A percentile compares a stretch with the other conserved stretches of the same genome.
phyloP scores from a whole-genome alignment of 345 rosid species.

The Arabidopsis suecica region DNA sequence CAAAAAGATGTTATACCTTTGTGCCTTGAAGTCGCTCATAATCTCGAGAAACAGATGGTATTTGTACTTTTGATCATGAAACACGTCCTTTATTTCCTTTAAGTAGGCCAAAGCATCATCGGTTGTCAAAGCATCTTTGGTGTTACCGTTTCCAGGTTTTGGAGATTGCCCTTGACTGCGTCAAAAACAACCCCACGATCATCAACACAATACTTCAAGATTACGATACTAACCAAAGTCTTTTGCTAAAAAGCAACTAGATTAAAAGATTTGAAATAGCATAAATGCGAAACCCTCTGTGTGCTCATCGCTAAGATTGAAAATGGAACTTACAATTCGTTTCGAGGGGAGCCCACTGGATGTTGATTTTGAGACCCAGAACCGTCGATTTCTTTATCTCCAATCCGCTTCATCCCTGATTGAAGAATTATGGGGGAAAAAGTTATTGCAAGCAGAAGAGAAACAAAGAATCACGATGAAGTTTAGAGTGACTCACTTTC shows the following conservation, averaged over 20 bases:
- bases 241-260: background rate
- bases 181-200: background rate
- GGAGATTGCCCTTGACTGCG: background rate
- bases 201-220: background rate
- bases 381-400: constrained; percentile 56
- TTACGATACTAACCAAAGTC: constrained; percentile 1
- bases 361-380: constrained; percentile 71
- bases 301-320: background rate
- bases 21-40: constrained; percentile 91
- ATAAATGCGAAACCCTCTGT: background rate
- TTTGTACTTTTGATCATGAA: constrained; percentile 81
- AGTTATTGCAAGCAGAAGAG: background rate
- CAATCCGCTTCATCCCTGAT: constrained; percentile 65
- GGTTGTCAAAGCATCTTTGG: too few relatives aligned
- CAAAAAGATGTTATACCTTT: constrained; percentile 50
- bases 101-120: constrained; percentile 68
- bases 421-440: background rate
- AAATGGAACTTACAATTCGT: constrained; percentile 67
- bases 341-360: constrained; percentile 62
- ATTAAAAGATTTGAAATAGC: background rate
- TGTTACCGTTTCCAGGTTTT: too few relatives aligned
- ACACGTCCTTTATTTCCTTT: constrained; percentile 87
- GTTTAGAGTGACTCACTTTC: constrained; percentile 30
- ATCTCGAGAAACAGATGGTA: constrained; percentile 70
- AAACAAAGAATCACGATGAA: background rate